Evolutionary conservation across 2,329 filamentous ascomycete species (phyloP).

Genomic region (Trichocomaceae sp.): DNA sequence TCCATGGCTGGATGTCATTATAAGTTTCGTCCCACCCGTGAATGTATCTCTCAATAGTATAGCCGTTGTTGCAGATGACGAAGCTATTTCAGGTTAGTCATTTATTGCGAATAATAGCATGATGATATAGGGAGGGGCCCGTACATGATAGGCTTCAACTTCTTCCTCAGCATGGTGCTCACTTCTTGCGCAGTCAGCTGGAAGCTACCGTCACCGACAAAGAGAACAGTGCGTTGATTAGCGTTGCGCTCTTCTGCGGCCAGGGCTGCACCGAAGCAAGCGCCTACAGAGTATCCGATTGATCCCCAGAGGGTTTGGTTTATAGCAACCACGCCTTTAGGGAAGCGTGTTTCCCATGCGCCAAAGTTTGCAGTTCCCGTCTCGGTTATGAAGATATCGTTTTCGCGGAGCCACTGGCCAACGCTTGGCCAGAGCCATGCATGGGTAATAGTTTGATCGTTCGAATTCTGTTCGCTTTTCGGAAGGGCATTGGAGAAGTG

Average conservation of each 20-base stretch:
- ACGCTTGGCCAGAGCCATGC: constrained; percentile 45
- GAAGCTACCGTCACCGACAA: constrained; percentile 59
- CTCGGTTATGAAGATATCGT: constrained; percentile 53
- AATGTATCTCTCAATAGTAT: constrained; percentile 78
- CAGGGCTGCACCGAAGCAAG: constrained; percentile 49
- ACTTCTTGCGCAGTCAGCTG: constrained; percentile 63
- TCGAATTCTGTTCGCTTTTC: constrained; percentile 20
- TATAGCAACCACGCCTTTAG: constrained; percentile 44
- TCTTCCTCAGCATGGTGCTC: constrained; percentile 56
- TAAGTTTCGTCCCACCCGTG: constrained; percentile 70
- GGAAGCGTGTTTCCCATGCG: constrained; percentile 46
- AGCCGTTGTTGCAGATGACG: constrained; percentile 76
- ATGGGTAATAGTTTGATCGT: constrained; percentile 41
- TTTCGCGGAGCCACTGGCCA: constrained; percentile 42
- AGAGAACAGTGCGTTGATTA: constrained; percentile 47
- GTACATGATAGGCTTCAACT: constrained; percentile 65
- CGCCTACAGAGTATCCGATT: constrained; percentile 56
- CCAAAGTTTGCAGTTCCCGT: constrained; percentile 55
- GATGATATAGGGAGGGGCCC: constrained; percentile 20
- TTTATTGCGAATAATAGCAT: background rate
- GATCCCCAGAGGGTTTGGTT: constrained; percentile 53
- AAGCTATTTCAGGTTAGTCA: constrained; percentile 39
- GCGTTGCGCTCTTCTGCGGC: constrained; percentile 36
- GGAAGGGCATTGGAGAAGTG: constrained; percentile 48
- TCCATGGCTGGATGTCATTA: constrained; percentile 71